Percentiles rank a stretch among this genome's conserved stretches.
phyloP scores from a whole-genome alignment of 2,329 filamentous ascomycete species.

The Raffaelea arxii region DNA sequence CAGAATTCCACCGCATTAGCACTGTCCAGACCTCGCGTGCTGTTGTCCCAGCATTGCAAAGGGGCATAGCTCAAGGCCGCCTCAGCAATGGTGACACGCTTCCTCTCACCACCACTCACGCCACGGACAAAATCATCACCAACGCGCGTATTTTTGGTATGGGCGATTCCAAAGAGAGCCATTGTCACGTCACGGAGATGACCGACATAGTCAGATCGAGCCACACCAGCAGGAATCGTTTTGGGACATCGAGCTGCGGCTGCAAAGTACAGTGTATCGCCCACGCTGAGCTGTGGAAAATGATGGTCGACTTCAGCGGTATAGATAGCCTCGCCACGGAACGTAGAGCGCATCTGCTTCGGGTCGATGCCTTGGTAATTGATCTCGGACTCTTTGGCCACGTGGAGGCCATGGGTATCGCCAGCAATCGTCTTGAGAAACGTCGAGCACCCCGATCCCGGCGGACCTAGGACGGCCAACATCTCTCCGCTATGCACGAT shows the following conservation, averaged over 20 bases:
- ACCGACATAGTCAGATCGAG: slow-evolving; percentile 35
- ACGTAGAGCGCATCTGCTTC: slow-evolving; percentile 51
- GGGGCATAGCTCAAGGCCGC: slow-evolving; percentile 47
- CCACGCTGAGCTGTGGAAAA: slow-evolving; percentile 58
- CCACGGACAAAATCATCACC: slow-evolving; percentile 56
- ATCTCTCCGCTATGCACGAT: slow-evolving; percentile 46
- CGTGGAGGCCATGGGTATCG: slow-evolving; percentile 41
- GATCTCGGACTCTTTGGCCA: slow-evolving; percentile 27
- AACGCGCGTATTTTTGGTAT: slow-evolving; percentile 57
- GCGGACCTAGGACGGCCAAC: slow-evolving; percentile 47
- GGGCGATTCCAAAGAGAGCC: slow-evolving; percentile 60
- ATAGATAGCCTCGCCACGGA: slow-evolving; percentile 59
- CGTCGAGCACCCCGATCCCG: slow-evolving; percentile 47
- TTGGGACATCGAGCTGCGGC: slow-evolving; percentile 1
- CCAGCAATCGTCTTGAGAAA: slow-evolving; percentile 58
- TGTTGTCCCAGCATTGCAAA: slow-evolving; percentile 59
- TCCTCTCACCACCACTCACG: slow-evolving; percentile 55
- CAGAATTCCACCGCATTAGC: slow-evolving; percentile 68
- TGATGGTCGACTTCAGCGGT: slow-evolving; percentile 64
- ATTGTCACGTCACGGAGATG: slow-evolving; percentile 49
- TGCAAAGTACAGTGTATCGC: slow-evolving; percentile 52
- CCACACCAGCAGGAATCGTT: slow-evolving; percentile 38
- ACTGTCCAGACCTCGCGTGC: slow-evolving; percentile 61
- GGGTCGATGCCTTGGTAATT: slow-evolving; percentile 46
- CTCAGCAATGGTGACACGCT: slow-evolving; percentile 66